Evolutionary conservation across 129 eudicot species (phyloP), one percentile per base, ranked within the genome.

Genomic region (Lactuca saligna): DNA sequence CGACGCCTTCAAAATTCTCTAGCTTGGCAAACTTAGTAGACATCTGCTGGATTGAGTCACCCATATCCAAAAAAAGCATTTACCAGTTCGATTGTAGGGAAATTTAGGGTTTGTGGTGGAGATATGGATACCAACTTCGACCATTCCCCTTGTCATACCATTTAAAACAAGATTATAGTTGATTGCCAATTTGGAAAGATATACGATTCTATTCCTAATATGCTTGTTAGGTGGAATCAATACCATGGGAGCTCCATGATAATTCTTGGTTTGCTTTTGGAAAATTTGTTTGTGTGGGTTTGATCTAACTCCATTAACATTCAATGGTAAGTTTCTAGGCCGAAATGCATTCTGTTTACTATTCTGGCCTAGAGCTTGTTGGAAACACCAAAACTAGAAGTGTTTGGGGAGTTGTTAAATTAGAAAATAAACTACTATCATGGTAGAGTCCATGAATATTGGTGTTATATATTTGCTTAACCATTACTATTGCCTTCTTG

Each of bases 371-470:
- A 77, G 70, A 59, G 37, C 35, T 55, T 84, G 90, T 73, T 89
- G 96, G 66, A 66, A 81, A 25, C 57, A 54, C 84, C 78, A 25
- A 76, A 72, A 14, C 80, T 79, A 17, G 84, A 38, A 71, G 50
- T 75, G 63, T 82, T 85, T 69, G 86, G 49, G 82, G 32, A 48
- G 55, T 75, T 14, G 77, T 63, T 49, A 83, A 67, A 74, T 81
- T 84, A 16, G 81, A 78, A 69, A 86, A 81, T 72, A 84, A 44
- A n/a, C 78, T 86, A 41, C 55, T 63, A 75, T 56, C 80, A 74
- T 8, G 99, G 99, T 56, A 93, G 79, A 13, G 95, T 93, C 37
- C 89, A 77, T 2, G 97, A 93, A 1, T 95, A 95, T 70, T 93
- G 99, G 51, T 95, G n/a, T 63, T 89, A 97, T 69, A 89, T 81